Base-by-base conservation (phyloP, 2,329 filamentous ascomycete species). In the Pyrenochaeta sp. region DNA sequence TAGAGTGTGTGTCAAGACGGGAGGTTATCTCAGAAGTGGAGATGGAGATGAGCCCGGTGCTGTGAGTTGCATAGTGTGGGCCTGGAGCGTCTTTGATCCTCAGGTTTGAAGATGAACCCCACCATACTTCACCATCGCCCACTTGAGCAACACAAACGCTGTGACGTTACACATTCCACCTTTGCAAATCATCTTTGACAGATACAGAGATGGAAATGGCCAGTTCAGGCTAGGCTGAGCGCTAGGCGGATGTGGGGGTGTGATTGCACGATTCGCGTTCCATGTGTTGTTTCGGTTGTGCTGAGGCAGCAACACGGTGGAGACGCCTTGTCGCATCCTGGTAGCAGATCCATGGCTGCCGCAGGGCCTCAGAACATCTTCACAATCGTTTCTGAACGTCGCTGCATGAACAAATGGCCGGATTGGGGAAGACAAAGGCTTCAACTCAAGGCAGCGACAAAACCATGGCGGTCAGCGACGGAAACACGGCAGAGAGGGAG, bases 381-480 rank as follows among this genome's bases (percentile, higher is more conserved):
- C 43, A 48, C 40, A 42, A 48, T 51, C 39, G 50, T 58, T 49
- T 54, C 39, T 37, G 33, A 44, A 37, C 36, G 21, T 41, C 20
- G 37, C 20, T 49, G 60, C 64, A 63, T 67, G 50, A 61, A 51
- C 21, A 54, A 21, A 29, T 37, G 23, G 32, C 56, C 49, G 33
- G 41, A 62, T 53, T 18, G 39, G 55, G 60, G 51, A 51, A 42
- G 52, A n/a, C 30, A 41, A 49, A 62, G 66, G 66, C 60, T 61
- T 46, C 21, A 48, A 63, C 51, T 45, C 63, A 58, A 72, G 69
- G 69, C 69, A 71, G 59, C 67, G 56, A 66, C 57, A 55, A 60
- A 63, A 61, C 51, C n/a, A 41, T 30, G 51, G 54, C 46, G 54
- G 55, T 58, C 57, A 52, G 55, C 51, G 49, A 48, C 54, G 31